Percentiles rank a stretch among this genome's conserved stretches.
Evolutionary conservation across 768 basidiomycete species (phyloP).

Genomic region (Punctularia strigosozonata): DNA sequence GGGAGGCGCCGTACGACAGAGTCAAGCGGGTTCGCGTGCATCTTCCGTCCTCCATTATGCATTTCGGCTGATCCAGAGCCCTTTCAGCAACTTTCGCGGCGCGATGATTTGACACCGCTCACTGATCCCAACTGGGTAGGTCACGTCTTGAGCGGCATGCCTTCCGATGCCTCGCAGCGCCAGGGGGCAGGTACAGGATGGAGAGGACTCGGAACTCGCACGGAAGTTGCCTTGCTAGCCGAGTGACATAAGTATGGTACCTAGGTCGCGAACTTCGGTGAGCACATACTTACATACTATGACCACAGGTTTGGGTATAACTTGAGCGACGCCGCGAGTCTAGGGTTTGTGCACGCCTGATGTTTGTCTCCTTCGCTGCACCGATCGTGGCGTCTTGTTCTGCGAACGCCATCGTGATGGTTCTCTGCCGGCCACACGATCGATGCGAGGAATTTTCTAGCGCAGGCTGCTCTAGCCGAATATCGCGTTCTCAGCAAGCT

Average conservation of each 20-base stretch:
- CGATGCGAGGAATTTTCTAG: no score
- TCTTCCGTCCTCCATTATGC: background rate
- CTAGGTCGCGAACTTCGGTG: background rate
- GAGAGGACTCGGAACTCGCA: constrained; percentile 64
- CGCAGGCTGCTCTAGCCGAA: no score
- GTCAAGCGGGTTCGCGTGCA: constrained; percentile 54
- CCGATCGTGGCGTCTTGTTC: no score
- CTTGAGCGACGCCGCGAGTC: no score
- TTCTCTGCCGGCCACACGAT: no score
- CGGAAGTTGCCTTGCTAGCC: constrained; percentile 38
- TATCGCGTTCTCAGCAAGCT: no score
- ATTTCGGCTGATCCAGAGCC: background rate
- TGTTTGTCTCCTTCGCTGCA: no score
- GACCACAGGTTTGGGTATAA: no score
- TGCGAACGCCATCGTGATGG: no score
- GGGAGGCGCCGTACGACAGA: constrained; percentile 81
- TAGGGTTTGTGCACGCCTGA: no score
- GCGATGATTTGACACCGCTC: constrained; percentile 77
- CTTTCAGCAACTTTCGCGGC: constrained; percentile 49
- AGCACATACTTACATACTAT: no score
- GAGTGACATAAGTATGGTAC: background rate
- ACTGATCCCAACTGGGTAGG: constrained; percentile 82
- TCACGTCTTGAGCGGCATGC: constrained; percentile 54
- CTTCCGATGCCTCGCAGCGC: constrained; percentile 41
- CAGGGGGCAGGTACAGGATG: constrained; percentile 69